Conservation (phyloP, 345 rosid species). For the Citrus maxima region DNA sequence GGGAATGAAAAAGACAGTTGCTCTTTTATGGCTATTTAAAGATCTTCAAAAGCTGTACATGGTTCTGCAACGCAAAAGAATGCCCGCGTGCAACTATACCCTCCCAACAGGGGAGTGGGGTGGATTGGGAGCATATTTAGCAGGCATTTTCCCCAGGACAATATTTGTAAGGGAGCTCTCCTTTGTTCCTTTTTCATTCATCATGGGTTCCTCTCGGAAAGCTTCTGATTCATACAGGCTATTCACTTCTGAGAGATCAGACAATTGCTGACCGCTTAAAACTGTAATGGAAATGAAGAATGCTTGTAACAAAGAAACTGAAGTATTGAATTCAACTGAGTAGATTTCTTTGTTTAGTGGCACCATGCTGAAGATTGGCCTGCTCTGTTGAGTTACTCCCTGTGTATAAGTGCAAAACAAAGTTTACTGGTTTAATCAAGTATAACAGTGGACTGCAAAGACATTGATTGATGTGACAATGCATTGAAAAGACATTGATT, state of each 20-base stretch:
- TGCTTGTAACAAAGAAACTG: constrained; percentile 64
- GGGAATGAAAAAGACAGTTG: neutral
- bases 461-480: too few species aligned
- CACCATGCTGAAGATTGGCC: constrained; percentile 53
- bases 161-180: neutral
- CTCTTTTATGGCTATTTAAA: neutral
- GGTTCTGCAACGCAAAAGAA: constrained; percentile 1
- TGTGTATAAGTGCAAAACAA: constrained; percentile 16
- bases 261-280: constrained; percentile 37
- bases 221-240: constrained; percentile 18
- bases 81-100: constrained; percentile 32
- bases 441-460: neutral
- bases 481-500: neutral
- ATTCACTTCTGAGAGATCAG: constrained; percentile 22
- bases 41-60: constrained; percentile 12
- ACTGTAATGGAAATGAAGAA: constrained; percentile 61
- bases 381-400: constrained; percentile 36
- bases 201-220: constrained; percentile 14
- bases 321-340: constrained; percentile 59
- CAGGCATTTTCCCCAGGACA: constrained; percentile 22
- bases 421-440: neutral
- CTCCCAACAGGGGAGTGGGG: constrained; percentile 87
- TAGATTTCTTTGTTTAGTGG: constrained; percentile 51
- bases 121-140: constrained; percentile 58
- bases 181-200: constrained; percentile 20